Evolutionary conservation across 1,284 basidiomycete genomes (phyloP).

Genomic region (Sanghuangporus sanghuang): DNA sequence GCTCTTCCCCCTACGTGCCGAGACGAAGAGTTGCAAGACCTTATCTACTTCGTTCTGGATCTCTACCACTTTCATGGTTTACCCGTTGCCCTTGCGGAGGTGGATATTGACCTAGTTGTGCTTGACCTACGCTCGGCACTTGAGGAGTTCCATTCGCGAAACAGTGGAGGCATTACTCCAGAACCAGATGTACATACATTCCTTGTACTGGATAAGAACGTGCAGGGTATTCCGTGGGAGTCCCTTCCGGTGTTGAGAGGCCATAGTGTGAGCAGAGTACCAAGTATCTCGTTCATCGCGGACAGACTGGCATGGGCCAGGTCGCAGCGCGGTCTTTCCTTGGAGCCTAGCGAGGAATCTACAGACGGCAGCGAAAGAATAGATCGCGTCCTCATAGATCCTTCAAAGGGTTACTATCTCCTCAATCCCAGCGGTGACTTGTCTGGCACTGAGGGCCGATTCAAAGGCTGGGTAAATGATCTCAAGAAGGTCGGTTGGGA

Average conservation of each 20-base stretch:
- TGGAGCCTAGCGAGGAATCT: constrained; percentile 19
- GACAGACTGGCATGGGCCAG: constrained; percentile 70
- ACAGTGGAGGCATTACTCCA: constrained; percentile 26
- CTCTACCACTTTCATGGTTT: constrained; percentile 91
- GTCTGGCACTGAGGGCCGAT: constrained; percentile 76
- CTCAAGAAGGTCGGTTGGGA: constrained; percentile 78
- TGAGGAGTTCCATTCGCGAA: constrained; percentile 58
- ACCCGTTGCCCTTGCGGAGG: constrained; percentile 85
- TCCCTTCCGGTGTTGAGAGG: constrained; percentile 84
- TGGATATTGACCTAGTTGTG: constrained; percentile 85
- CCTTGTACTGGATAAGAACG: constrained; percentile 86
- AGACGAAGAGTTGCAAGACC: constrained; percentile 93
- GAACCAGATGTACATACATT: constrained; percentile 70
- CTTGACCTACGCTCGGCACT: constrained; percentile 67
- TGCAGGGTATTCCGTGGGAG: constrained; percentile 94
- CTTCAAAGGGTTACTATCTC: constrained; percentile 74
- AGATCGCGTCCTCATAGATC: constrained; percentile 55
- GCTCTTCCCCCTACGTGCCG: constrained; percentile 75
- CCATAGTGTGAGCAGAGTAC: constrained; percentile 85
- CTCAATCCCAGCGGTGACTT: constrained; percentile 94
- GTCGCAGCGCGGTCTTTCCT: constrained; percentile 29
- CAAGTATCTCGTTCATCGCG: constrained; percentile 82
- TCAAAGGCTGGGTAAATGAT: constrained; percentile 68
- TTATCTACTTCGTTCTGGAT: constrained; percentile 92
- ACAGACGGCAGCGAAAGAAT: constrained; percentile 20